phyloP scores from a whole-genome alignment of 177 flowering plant genomes.

The Vitis hybrid region DNA sequence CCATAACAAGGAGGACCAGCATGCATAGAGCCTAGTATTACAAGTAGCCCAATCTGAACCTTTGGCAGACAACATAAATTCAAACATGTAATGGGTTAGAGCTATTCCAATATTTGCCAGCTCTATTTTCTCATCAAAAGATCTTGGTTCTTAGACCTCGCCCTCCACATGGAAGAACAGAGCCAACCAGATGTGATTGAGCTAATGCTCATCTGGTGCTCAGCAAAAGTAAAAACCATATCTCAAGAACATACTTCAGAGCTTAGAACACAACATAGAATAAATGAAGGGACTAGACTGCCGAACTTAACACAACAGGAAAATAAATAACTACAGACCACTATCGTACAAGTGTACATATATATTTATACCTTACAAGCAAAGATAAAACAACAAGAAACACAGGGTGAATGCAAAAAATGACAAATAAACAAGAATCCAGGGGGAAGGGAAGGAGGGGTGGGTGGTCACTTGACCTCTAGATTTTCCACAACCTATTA shows the following conservation, averaged over 20 bases:
- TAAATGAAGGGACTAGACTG: not conserved
- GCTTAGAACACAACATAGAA: not conserved
- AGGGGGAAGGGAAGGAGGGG: not conserved
- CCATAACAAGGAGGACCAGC: no score
- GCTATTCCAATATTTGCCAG: no score
- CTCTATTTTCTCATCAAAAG: no score
- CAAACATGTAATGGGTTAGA: no score
- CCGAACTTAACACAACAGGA: not conserved
- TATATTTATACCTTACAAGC: not conserved
- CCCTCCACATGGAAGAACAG: no score
- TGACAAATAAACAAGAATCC: not conserved
- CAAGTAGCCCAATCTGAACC: no score
- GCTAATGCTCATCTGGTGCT: not conserved
- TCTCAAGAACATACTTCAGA: not conserved
- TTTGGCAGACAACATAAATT: no score
- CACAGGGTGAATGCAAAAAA: not conserved
- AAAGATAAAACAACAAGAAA: not conserved
- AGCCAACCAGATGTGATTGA: not conserved
- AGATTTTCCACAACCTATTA: not conserved
- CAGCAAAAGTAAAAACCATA: not conserved
- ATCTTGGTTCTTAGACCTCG: no score
- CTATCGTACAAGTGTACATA: not conserved
- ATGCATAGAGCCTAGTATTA: no score
- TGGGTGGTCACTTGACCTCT: not conserved
- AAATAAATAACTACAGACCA: not conserved